Evolutionary conservation across 495 filamentous ascomycete genomes (phyloP).

Genomic region (Talaromyces thailandensis): DNA sequence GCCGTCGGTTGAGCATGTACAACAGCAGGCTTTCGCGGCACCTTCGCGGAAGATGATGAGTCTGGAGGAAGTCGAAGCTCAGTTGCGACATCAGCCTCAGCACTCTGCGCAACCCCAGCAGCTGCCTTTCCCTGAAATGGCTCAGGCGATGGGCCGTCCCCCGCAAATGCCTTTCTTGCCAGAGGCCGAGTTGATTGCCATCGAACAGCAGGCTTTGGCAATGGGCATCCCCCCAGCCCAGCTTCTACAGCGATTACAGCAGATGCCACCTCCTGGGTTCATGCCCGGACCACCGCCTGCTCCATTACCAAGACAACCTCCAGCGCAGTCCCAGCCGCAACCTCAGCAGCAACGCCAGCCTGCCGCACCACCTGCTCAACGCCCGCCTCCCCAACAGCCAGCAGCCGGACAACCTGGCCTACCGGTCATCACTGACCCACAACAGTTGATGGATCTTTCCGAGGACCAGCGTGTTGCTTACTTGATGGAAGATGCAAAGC

Average conservation of each 20-base stretch:
- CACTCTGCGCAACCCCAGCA: conserved; percentile 25
- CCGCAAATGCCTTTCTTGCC: conserved; percentile 34
- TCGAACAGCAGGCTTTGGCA: conserved; percentile 39
- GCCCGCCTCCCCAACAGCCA: conserved; percentile 14
- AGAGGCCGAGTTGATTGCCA: conserved; percentile 33
- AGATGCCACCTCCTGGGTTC: conserved; percentile 34
- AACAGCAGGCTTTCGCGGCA: conserved; percentile 13
- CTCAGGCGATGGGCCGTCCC: conserved; percentile 28
- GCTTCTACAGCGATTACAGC: conserved; percentile 35
- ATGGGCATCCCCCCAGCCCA: conserved; percentile 31
- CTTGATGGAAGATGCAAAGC: conserved; percentile 82
- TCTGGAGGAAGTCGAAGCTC: conserved; percentile 92
- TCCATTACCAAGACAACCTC: conserved; percentile 28
- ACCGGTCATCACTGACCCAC: conserved; percentile 55
- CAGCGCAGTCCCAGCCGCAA: conserved; percentile 18
- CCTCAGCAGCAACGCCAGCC: conserved; percentile 21
- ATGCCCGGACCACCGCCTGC: conserved; percentile 31
- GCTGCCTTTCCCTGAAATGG: conserved; percentile 19
- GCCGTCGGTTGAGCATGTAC: conserved; percentile 13
- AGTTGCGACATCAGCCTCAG: conserved; percentile 66
- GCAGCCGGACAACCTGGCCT: conserved; percentile 19
- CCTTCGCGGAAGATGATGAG: conserved; percentile 81
- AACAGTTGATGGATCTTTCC: conserved; percentile 68
- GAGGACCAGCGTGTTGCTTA: conserved; percentile 71
- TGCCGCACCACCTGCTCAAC: conserved; percentile 9